Conservation (phyloP, 2,329 filamentous ascomycete genomes). For the Seiridium cupressi region DNA sequence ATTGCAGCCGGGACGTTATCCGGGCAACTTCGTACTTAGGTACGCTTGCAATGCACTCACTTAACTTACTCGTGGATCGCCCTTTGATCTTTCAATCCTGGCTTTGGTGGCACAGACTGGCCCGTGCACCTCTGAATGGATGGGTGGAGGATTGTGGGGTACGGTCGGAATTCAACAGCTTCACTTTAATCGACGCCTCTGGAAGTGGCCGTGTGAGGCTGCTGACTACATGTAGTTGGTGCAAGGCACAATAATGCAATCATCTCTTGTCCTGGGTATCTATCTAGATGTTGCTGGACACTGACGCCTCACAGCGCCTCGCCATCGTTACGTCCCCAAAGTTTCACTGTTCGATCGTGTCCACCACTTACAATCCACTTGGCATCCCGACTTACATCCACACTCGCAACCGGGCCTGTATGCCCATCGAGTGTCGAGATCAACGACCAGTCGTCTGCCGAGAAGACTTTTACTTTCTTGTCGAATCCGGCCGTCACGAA, state of each 20-base stretch:
- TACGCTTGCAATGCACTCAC: no score
- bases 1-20: no score
- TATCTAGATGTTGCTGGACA: background rate
- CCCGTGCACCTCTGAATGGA: no score
- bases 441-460: slow-evolving; percentile 91
- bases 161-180: no score
- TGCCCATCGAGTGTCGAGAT: slow-evolving; percentile 87
- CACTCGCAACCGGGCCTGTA: slow-evolving; percentile 86
- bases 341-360: slow-evolving; percentile 91
- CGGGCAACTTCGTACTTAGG: no score
- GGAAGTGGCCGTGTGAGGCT: background rate
- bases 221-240: background rate
- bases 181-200: no score
- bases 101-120: no score
- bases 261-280: background rate
- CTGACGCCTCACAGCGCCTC: slow-evolving; percentile 41
- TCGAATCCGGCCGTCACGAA: slow-evolving; percentile 91
- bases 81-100: no score
- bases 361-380: slow-evolving; percentile 94
- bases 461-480: slow-evolving; percentile 92
- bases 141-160: no score
- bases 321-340: slow-evolving; percentile 86
- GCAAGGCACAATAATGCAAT: background rate
- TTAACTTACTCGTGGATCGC: no score
- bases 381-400: slow-evolving; percentile 82